phyloP scores from a whole-genome alignment of 2,329 filamentous ascomycete species.

The Colletotrichum truncatum region DNA sequence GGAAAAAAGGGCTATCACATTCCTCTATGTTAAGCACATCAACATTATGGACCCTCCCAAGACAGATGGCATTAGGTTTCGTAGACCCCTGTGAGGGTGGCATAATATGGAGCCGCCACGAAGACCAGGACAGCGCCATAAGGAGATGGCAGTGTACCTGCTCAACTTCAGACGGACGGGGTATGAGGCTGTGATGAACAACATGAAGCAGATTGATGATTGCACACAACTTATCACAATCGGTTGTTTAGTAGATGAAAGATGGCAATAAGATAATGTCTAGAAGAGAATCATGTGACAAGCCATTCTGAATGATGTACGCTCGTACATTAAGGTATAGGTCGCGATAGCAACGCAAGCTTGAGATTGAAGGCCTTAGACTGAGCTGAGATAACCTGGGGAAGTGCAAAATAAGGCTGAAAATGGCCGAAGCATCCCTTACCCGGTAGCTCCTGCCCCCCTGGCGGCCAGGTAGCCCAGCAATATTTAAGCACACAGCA shows the following conservation, averaged over 20 bases:
- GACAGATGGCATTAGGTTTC: neutral
- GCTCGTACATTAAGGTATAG: neutral
- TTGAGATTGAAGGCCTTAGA: neutral
- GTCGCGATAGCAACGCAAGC: neutral
- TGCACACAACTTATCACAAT: neutral
- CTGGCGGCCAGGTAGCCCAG: neutral
- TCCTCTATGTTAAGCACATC: no score
- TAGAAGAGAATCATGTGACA: no score
- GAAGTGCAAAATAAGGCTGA: neutral
- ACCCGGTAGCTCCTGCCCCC: neutral
- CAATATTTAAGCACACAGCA: neutral
- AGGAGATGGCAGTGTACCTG: neutral
- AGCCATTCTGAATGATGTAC: neutral
- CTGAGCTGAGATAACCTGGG: neutral
- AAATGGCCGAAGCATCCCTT: neutral
- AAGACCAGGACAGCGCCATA: neutral
- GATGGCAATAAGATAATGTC: no score
- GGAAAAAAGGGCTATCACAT: no score
- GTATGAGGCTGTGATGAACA: neutral
- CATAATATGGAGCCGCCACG: neutral
- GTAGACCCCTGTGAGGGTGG: neutral
- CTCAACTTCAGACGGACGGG: constrained; percentile 4
- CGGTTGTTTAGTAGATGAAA: neutral
- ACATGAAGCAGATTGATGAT: neutral
- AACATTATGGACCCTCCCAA: neutral